Evolutionary conservation across 2,329 filamentous ascomycete species (phyloP), one percentile per base, ranked within the genome.

Genomic region (Hypomyces perniciosus): DNA sequence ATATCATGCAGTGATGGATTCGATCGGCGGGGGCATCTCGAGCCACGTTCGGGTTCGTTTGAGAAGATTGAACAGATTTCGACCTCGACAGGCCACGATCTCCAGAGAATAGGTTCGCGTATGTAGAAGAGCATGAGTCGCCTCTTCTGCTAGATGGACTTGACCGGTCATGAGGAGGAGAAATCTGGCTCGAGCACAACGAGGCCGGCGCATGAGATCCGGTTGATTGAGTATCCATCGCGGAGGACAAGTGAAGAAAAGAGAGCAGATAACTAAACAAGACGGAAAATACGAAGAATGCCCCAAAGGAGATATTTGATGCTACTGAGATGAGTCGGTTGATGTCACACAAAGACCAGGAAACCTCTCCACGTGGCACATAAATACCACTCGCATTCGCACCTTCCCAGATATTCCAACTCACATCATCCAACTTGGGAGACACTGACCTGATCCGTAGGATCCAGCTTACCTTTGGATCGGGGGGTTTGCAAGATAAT

Each of bases 1-100:
- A 58, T 31, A 28, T 46, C 46, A 53, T 52, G 43, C 51, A 46
- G 20, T 50, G 30, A 5, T 51, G 27, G 6, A 48, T 30, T 9
- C 20, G 44, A 5, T 48, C 51, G 2, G 50, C 27, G 3, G 52
- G 48, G 10, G 28, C 29, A 8, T 41, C 30, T 37, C 38, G 45
- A 26, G 26, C 26, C 5, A 29, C n/a, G 2, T 4, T 27, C 6
- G 46, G 35, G 34, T 48, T 34, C n/a, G 50, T 34, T 30, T 50
- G 41, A 4, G 38, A 51, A 12, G 37, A 28, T n/a, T 51, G 43
- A 28, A 44, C 12, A 31, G 43, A 51, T 4, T 26, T 40, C 26
- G 43, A 47, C 37, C 51, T 43, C 7, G 47, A 38, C 20, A 51
- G 13, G 8, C 43, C 47, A 31, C 50, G 40, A 13, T 52, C 45